Evolutionary conservation across 1,139 yeast genomes (phyloP).

Genomic region (Geotrichum reessii): DNA sequence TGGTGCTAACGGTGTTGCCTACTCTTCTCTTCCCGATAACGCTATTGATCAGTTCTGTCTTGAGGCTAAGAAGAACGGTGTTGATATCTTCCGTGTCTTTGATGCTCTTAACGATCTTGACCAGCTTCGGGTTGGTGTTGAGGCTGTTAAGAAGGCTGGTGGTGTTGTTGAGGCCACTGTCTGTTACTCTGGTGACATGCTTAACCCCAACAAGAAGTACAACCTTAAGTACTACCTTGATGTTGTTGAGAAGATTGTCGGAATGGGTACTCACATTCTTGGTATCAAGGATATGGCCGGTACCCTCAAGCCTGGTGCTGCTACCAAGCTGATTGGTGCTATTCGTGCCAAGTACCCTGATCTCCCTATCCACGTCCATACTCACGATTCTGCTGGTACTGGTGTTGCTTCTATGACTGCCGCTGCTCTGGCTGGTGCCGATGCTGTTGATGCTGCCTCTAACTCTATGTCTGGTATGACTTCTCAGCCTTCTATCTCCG

Average conservation of each 20-base stretch:
- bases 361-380: slow-evolving; percentile 95
- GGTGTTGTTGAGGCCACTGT: slow-evolving; percentile 98
- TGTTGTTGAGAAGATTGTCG: slow-evolving; percentile 77
- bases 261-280: slow-evolving; percentile 91
- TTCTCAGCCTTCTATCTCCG: slow-evolving; percentile 94
- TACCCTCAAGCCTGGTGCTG: slow-evolving; percentile 93
- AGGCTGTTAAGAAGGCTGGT: slow-evolving; percentile 96
- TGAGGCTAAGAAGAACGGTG: slow-evolving; percentile 94
- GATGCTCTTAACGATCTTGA: slow-evolving; percentile 96
- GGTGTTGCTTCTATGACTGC: slow-evolving; percentile 97
- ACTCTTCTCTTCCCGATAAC: slow-evolving; percentile 94
- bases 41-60: slow-evolving; percentile 94
- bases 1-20: slow-evolving; percentile 99
- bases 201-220: slow-evolving; percentile 90
- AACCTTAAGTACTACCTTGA: slow-evolving; percentile 82
- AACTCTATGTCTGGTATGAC: slow-evolving; percentile 98
- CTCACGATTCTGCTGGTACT: slow-evolving; percentile 99
- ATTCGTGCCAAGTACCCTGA: slow-evolving; percentile 85
- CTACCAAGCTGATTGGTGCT: slow-evolving; percentile 67
- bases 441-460: slow-evolving; percentile 94
- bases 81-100: slow-evolving; percentile 94
- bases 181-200: slow-evolving; percentile 98
- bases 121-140: slow-evolving; percentile 94
- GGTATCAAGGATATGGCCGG: slow-evolving; percentile 99
- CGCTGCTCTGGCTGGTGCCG: slow-evolving; percentile 94